Conservation (phyloP, 179 eudicot species). For the Drosera spatulata region DNA sequence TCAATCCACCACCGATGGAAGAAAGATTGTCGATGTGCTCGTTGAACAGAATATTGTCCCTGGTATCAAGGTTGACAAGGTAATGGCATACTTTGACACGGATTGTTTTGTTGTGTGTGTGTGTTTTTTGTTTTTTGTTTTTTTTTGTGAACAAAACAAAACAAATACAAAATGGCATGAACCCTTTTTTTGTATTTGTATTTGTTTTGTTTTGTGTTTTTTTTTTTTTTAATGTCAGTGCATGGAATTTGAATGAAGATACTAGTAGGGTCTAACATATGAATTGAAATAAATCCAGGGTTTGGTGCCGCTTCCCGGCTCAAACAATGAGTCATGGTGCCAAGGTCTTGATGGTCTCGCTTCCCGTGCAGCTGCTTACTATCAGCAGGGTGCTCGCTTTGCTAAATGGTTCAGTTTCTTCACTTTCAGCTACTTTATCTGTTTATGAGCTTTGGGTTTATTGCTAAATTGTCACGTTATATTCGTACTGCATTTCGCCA, state of each 20-base stretch:
- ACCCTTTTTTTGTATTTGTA: too few relatives aligned
- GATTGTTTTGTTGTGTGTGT: neutral
- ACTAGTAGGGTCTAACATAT: neutral
- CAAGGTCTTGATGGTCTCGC: slow-evolving; percentile 13
- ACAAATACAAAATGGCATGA: too few relatives aligned
- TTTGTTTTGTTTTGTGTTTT: too few relatives aligned
- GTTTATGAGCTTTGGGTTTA: too few relatives aligned
- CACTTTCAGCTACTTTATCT: neutral
- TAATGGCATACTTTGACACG: neutral
- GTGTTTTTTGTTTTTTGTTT: too few relatives aligned
- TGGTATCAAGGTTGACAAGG: slow-evolving; percentile 49
- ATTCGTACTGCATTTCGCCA: neutral
- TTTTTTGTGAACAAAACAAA: too few relatives aligned
- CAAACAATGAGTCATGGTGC: too few relatives aligned
- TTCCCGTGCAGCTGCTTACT: slow-evolving; percentile 84
- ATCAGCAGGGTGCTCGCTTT: slow-evolving; percentile 94
- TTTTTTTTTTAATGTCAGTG: too few relatives aligned
- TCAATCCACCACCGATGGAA: slow-evolving; percentile 46
- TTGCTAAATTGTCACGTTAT: neutral
- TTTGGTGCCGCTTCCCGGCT: slow-evolving; percentile 43
- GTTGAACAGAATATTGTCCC: slow-evolving; percentile 71
- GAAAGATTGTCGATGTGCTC: slow-evolving; percentile 83
- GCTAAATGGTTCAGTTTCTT: slow-evolving; percentile 67
- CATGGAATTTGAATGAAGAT: neutral
- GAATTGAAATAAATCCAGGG: slow-evolving; percentile 42